These are phyloP conservation scores for Aspergillus sp. DNA, from an alignment of 2,329 filamentous ascomycete species.

Conservation along the genomic window DNA sequence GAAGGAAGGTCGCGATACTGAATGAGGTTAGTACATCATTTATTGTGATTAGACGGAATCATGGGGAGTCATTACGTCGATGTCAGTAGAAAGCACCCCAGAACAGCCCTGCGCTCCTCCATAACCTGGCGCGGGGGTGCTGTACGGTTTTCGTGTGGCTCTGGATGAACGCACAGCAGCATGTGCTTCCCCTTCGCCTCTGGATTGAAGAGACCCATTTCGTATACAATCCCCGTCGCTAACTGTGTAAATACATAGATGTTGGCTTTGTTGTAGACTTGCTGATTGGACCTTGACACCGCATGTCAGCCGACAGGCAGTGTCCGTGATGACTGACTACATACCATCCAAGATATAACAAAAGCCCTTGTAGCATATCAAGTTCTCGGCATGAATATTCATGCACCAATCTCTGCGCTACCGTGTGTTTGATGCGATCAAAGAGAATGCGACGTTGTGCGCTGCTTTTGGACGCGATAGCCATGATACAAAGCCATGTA, in stretches of 20 bases:
- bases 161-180: conserved; percentile 8
- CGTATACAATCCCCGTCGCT: conserved; percentile 8
- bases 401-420: conserved; percentile 51
- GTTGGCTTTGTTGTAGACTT: conserved; percentile 17
- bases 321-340: not conserved
- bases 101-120: conserved; percentile 53
- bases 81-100: conserved; percentile 52
- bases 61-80: conserved; percentile 32
- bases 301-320: not conserved
- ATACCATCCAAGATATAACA: conserved; percentile 51
- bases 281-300: conserved; percentile 10
- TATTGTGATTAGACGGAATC: no score
- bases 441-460: conserved; percentile 44
- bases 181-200: conserved; percentile 8
- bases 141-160: conserved; percentile 1
- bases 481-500: conserved; percentile 54
- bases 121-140: conserved; percentile 34
- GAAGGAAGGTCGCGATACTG: conserved; percentile 48
- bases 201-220: conserved; percentile 19
- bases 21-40: not conserved
- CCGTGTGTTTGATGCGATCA: conserved; percentile 46
- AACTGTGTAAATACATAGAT: conserved; percentile 17
- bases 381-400: conserved; percentile 45
- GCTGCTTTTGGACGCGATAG: conserved; percentile 48
- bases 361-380: conserved; percentile 55